phyloP scores from a whole-genome alignment of 1,284 basidiomycete species.

The Psilocybe mexicana region DNA sequence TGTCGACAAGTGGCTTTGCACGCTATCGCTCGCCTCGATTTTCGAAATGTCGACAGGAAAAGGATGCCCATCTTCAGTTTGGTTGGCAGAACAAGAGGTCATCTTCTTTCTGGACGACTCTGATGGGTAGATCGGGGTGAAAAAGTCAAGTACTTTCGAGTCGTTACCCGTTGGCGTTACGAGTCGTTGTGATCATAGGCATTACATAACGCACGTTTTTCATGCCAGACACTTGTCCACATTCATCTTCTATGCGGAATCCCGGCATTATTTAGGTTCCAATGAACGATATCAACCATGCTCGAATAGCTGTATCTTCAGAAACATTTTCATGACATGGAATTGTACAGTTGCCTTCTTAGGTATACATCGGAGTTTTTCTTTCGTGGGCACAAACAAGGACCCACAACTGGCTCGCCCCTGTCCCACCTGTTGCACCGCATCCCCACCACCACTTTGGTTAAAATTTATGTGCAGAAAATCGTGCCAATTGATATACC shows the following conservation, averaged over 20 bases:
- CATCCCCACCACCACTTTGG: not conserved
- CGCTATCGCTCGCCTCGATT: conserved; percentile 33
- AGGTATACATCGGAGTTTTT: conserved; percentile 11
- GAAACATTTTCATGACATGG: too few species aligned
- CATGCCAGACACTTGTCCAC: too few species aligned
- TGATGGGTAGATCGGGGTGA: too few species aligned
- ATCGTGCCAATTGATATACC: conserved; percentile 52
- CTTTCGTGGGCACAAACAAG: conserved; percentile 6
- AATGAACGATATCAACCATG: too few species aligned
- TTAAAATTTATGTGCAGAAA: conserved; percentile 38
- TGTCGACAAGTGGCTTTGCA: conserved; percentile 47
- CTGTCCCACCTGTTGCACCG: not conserved
- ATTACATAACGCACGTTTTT: too few species aligned
- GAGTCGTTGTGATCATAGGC: too few species aligned
- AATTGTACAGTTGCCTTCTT: not conserved
- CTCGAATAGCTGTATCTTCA: too few species aligned
- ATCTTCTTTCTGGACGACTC: too few species aligned
- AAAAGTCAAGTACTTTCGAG: too few species aligned
- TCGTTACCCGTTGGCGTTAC: too few species aligned
- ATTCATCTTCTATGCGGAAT: too few species aligned
- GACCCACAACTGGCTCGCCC: conserved; percentile 1
- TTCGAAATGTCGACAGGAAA: conserved; percentile 20
- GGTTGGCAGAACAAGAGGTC: not conserved
- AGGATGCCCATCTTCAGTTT: not conserved
- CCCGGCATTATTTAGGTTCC: too few species aligned